A percentile compares a stretch with the other conserved stretches of the same genome.
Evolutionary conservation across 805 yeast species (phyloP).

Genomic region (Candida namnaoensis): DNA sequence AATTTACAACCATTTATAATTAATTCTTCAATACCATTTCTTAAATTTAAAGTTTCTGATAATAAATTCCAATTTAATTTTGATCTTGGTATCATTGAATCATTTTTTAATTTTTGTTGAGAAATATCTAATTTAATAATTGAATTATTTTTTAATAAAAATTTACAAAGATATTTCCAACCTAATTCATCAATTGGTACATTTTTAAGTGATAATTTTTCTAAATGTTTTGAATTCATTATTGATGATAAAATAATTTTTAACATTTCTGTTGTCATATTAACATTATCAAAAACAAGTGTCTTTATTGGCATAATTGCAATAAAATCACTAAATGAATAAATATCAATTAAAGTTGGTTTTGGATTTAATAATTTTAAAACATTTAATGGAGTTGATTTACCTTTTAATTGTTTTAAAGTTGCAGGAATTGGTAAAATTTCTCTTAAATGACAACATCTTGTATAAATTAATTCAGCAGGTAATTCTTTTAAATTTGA

Average conservation of each 20-base stretch:
- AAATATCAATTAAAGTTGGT: slow-evolving; percentile 82
- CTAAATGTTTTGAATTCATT: slow-evolving; percentile 54
- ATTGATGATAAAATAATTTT: slow-evolving; percentile 64
- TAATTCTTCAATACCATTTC: slow-evolving; percentile 76
- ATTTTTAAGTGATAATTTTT: slow-evolving; percentile 70
- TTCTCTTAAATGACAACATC: slow-evolving; percentile 90
- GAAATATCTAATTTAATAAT: slow-evolving; percentile 61
- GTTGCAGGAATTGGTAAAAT: slow-evolving; percentile 90
- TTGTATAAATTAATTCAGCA: slow-evolving; percentile 44
- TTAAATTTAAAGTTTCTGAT: slow-evolving; percentile 53
- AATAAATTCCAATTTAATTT: slow-evolving; percentile 80
- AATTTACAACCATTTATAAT: slow-evolving; percentile 73
- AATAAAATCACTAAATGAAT: slow-evolving; percentile 82
- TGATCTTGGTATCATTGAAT: slow-evolving; percentile 35
- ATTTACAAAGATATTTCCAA: slow-evolving; percentile 76
- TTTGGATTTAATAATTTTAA: slow-evolving; percentile 76
- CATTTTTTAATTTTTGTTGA: slow-evolving; percentile 39
- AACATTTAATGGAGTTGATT: slow-evolving; percentile 64
- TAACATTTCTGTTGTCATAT: slow-evolving; percentile 68
- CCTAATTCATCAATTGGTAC: slow-evolving; percentile 64
- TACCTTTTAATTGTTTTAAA: slow-evolving; percentile 68
- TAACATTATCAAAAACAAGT: slow-evolving; percentile 72
- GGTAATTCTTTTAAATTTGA: slow-evolving; percentile 18
- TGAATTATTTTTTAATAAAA: slow-evolving; percentile 53
- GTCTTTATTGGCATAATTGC: slow-evolving; percentile 77